Base-by-base conservation (phyloP, 2,329 filamentous ascomycete species). In the Sarocladium brachiariae region DNA sequence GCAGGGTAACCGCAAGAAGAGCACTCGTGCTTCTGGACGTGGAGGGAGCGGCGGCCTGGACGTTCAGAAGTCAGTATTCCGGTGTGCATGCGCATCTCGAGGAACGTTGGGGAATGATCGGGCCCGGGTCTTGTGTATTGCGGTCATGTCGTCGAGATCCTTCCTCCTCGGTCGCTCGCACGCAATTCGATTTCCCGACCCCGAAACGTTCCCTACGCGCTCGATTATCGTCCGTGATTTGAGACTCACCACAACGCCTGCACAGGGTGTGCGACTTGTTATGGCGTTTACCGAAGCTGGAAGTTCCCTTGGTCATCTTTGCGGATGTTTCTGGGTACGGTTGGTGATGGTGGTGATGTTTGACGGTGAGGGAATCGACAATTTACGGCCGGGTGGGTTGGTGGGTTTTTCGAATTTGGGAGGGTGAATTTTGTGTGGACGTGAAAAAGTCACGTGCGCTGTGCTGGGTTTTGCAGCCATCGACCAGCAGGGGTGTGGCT, bases 11-110 rank as follows among this genome's bases (percentile, higher is more conserved):
- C 93, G 83, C 93, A 99, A 61, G 78, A 78, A 65, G 92, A 75
- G 81, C 93, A 99, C 71, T 90, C 95, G 77, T 96, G 86, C 88
- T 99, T 99, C 83, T 99, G 93, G 79, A 97, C 85, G 86, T 99
- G 93, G 76, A 96, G 86, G 68, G 93, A 96, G 72, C 93, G 91
- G 73, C 88, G 87, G 77, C 92, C 90, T 95, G 66, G 51, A 59
- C 53, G n/a, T 30, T 49, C 9, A 14, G 14, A 33, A 31, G 56
- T 66, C 57, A 65, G 63, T 51, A 57, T 50, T 52, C 50, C 41
- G 16, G 9, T 52, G 33, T 38, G 34, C 37, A 23, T 31, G 9
- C 24, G n/a, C 30, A 16, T 27, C 56, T 53, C 46, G 55, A 49
- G 25, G n/a, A 19, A 23, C 27, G 43, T 47, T 47, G 43, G 25